A percentile compares a stretch with the other conserved stretches of the same genome.
phyloP scores from a whole-genome alignment of 1,284 basidiomycete genomes.

The Apiotrichum gracile region DNA sequence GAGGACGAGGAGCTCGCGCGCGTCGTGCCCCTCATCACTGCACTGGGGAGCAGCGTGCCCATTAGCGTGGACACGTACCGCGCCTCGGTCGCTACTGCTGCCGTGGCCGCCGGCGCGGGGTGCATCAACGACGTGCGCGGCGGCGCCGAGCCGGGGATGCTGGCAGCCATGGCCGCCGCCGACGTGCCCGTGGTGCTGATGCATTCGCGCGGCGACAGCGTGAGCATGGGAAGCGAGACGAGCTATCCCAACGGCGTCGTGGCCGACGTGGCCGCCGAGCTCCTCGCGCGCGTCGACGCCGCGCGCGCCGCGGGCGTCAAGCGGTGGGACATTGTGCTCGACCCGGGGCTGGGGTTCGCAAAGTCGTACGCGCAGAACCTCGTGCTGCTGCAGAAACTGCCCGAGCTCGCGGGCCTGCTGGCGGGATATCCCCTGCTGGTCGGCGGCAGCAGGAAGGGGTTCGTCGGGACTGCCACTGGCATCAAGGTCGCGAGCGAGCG shows the following conservation, averaged over 20 bases:
- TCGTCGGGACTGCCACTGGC: conserved; percentile 60
- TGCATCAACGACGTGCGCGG: conserved; percentile 94
- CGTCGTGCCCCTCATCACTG: conserved; percentile 65
- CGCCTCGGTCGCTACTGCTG: conserved; percentile 67
- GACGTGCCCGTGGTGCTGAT: conserved; percentile 72
- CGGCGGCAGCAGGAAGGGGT: conserved; percentile 76
- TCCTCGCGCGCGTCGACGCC: conserved; percentile 61
- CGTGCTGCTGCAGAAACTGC: conserved; percentile 57
- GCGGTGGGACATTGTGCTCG: conserved; percentile 84
- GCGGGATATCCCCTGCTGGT: conserved; percentile 62
- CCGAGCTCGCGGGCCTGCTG: conserved; percentile 47
- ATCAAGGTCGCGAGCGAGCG: conserved; percentile 57
- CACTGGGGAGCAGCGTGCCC: conserved; percentile 46
- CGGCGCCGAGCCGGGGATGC: conserved; percentile 60
- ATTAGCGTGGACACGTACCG: conserved; percentile 94
- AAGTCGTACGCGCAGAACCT: conserved; percentile 76
- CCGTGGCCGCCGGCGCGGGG: conserved; percentile 76
- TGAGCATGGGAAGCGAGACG: conserved; percentile 54
- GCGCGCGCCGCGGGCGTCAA: conserved; percentile 75
- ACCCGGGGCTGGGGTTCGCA: conserved; percentile 94
- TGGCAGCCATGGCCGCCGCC: conserved; percentile 58
- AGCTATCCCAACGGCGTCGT: conserved; percentile 63
- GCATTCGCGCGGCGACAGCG: conserved; percentile 80
- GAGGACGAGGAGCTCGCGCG: conserved; percentile 67
- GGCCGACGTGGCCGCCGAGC: conserved; percentile 65